Conservation (phyloP, 2,329 filamentous ascomycete species). For the Myriosclerotinia curreyana region DNA sequence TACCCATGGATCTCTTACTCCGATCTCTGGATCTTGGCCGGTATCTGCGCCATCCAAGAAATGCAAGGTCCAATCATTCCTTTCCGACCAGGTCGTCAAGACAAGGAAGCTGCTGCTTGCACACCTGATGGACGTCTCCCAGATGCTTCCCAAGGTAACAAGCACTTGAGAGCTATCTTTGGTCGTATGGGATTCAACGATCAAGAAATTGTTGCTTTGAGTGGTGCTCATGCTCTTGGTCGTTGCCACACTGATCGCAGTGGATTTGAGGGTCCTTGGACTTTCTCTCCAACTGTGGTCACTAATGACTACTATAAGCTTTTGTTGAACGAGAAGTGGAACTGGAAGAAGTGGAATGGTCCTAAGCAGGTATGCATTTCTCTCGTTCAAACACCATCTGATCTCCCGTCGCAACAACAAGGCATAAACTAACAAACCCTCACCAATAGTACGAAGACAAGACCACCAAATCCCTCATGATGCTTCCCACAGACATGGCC, state of each 20-base stretch:
- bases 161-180: conserved; percentile 89
- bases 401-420: not conserved
- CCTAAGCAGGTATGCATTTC: conserved; percentile 60
- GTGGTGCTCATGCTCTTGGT: conserved; percentile 81
- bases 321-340: conserved; percentile 88
- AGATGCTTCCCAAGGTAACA: conserved; percentile 72
- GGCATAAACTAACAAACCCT: conserved; percentile 17
- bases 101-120: conserved; percentile 78
- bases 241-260: conserved; percentile 86
- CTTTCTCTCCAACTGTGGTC: conserved; percentile 83
- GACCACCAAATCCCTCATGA: conserved; percentile 86
- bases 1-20: conserved; percentile 97
- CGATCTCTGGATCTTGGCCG: conserved; percentile 91
- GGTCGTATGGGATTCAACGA: conserved; percentile 97
- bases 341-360: conserved; percentile 86
- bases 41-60: conserved; percentile 85
- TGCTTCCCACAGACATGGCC: conserved; percentile 90
- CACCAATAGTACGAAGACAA: conserved; percentile 73
- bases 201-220: conserved; percentile 89
- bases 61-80: conserved; percentile 87
- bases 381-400: not conserved
- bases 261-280: conserved; percentile 87
- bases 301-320: conserved; percentile 95
- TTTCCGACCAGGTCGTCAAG: conserved; percentile 80
- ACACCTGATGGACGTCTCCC: conserved; percentile 91